phyloP scores from a whole-genome alignment of 345 rosid species.

The Turnera subulata region DNA sequence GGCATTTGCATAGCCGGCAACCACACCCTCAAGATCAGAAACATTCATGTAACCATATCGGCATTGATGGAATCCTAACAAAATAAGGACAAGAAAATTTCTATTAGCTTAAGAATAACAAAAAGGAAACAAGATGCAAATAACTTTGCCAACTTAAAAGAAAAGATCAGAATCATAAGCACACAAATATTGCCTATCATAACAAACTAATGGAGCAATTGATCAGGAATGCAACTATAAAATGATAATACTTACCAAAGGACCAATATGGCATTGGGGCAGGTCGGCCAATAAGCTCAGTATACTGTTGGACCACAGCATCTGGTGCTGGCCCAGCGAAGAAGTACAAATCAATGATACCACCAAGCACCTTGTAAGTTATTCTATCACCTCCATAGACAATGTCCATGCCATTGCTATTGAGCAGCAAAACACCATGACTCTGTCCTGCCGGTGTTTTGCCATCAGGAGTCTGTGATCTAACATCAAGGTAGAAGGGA shows the following conservation, averaged over 20 bases:
- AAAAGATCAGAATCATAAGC: background rate
- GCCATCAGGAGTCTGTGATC: constrained; percentile 34
- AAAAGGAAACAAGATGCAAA: too few species aligned
- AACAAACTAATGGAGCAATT: background rate
- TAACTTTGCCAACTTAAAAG: too few species aligned
- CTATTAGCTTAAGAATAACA: too few species aligned
- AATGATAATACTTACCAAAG: constrained; percentile 33
- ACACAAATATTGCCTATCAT: background rate
- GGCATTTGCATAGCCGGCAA: background rate
- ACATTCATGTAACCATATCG: constrained; percentile 13
- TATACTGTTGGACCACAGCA: constrained; percentile 58
- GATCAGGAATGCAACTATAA: too few species aligned
- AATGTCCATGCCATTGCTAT: constrained; percentile 74
- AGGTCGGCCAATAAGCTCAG: constrained; percentile 60
- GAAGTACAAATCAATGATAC: constrained; percentile 56
- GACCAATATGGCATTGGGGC: constrained; percentile 89
- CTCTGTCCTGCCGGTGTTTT: constrained; percentile 36
- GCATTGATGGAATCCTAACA: constrained; percentile 8
- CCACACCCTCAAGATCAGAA: constrained; percentile 10
- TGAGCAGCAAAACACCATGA: constrained; percentile 66
- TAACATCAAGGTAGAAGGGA: constrained; percentile 65
- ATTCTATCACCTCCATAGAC: constrained; percentile 19
- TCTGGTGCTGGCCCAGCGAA: constrained; percentile 57
- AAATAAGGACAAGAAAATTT: too few species aligned
- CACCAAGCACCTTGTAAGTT: constrained; percentile 56